Percentiles rank a stretch among this genome's conserved stretches.
Evolutionary conservation across 2,329 filamentous ascomycete species (phyloP).

Genomic region (Chrysoporthe austroafricana): DNA sequence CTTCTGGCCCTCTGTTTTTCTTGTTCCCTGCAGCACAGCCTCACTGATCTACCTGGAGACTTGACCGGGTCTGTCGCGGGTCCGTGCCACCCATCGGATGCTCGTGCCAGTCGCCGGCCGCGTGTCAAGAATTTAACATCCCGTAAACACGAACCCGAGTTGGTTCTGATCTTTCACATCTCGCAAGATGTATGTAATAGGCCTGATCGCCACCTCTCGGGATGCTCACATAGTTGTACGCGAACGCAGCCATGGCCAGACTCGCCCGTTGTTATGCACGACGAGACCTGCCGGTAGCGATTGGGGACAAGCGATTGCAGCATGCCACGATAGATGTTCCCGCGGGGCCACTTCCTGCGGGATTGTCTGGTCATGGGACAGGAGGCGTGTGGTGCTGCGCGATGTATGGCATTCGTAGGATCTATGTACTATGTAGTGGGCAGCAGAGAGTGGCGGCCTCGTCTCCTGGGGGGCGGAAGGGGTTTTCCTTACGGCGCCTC

Average conservation of each 20-base stretch:
- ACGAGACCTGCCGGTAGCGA: too few species aligned
- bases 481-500: not conserved
- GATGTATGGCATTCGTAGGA: too few species aligned
- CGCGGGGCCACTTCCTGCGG: not conserved
- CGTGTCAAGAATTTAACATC: not conserved
- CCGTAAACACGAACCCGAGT: not conserved
- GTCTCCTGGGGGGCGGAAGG: not conserved
- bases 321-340: too few species aligned
- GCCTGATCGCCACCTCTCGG: too few species aligned
- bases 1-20: not conserved
- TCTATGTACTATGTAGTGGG: not conserved
- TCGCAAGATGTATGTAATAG: not conserved
- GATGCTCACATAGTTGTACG: too few species aligned
- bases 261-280: too few species aligned
- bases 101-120: conserved; percentile 5
- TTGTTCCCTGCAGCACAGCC: not conserved
- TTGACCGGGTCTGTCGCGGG: not conserved
- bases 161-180: not conserved
- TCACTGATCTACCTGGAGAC: not conserved
- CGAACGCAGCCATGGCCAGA: too few species aligned
- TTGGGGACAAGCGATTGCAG: too few species aligned
- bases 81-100: not conserved
- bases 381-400: too few species aligned
- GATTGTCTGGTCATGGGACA: not conserved
- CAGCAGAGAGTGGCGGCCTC: not conserved